These are phyloP conservation scores for Agaricus blazei DNA, from an alignment of 768 basidiomycete species.

Conservation along the genomic window DNA sequence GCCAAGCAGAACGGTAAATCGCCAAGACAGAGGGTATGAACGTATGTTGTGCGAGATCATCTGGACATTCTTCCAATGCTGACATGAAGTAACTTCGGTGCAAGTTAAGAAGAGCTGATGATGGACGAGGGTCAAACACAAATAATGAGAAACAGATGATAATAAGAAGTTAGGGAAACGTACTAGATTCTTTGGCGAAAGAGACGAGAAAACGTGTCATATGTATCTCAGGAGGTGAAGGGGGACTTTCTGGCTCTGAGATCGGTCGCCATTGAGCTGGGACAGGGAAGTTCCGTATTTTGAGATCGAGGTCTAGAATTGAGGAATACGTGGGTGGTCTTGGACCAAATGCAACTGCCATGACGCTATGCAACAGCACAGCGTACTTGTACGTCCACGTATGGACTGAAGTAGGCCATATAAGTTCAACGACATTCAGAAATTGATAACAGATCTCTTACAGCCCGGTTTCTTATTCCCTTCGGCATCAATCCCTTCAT, in stretches of 20 bases:
- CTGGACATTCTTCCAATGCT: conserved; percentile 54
- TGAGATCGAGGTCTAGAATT: conserved; percentile 54
- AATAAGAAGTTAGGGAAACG: conserved; percentile 9
- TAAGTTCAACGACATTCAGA: background rate
- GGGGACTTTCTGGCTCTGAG: conserved; percentile 16
- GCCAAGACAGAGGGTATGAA: conserved; percentile 70
- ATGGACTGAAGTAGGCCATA: conserved; percentile 34
- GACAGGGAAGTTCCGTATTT: conserved; percentile 55
- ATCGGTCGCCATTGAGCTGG: conserved; percentile 41
- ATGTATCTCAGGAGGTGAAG: conserved; percentile 18
- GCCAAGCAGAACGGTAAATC: conserved; percentile 68
- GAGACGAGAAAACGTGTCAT: conserved; percentile 42
- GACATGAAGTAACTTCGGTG: conserved; percentile 67
- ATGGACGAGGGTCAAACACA: background rate
- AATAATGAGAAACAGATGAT: background rate
- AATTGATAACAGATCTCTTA: conserved; percentile 20
- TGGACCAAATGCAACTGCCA: conserved; percentile 46
- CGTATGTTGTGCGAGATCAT: conserved; percentile 53
- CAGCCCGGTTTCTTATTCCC: conserved; percentile 36
- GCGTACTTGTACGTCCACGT: conserved; percentile 54
- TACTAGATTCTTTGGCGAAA: conserved; percentile 46
- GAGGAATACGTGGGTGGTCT: conserved; percentile 45
- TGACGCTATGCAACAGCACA: conserved; percentile 44
- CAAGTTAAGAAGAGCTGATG: conserved; percentile 54
- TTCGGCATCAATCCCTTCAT: conserved; percentile 26